These are phyloP conservation scores for Lentithecium fluviatile DNA, from an alignment of 495 filamentous ascomycete species.

Conservation along the genomic window DNA sequence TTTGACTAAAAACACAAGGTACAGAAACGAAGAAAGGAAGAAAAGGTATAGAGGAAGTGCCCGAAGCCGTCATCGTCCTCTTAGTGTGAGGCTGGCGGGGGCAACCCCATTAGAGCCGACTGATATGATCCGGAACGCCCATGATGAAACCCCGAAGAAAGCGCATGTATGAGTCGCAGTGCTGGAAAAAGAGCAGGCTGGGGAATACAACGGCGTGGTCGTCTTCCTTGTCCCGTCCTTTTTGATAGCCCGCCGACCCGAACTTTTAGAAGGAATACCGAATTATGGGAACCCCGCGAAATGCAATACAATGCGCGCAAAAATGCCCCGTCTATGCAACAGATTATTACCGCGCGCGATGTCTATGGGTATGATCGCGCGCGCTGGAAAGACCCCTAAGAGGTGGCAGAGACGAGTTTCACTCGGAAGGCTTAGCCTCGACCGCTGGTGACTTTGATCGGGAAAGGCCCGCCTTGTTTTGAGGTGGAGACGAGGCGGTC, in stretches of 20 bases:
- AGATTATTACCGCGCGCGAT: slow-evolving; percentile 35
- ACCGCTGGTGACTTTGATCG: slow-evolving; percentile 51
- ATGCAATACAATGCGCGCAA: slow-evolving; percentile 37
- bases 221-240: slow-evolving; percentile 4
- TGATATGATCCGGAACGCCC: neutral
- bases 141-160: neutral
- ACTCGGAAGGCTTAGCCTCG: slow-evolving; percentile 34
- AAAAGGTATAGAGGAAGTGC: slow-evolving; percentile 4
- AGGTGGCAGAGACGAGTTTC: slow-evolving; percentile 19
- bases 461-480: slow-evolving; percentile 55
- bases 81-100: neutral
- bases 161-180: neutral
- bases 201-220: neutral
- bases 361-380: slow-evolving; percentile 27
- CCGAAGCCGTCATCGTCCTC: neutral
- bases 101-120: neutral
- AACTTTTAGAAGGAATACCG: slow-evolving; percentile 28
- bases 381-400: slow-evolving; percentile 24
- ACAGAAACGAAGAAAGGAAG: slow-evolving; percentile 20
- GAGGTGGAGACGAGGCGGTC: slow-evolving; percentile 56
- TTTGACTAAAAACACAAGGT: slow-evolving; percentile 10
- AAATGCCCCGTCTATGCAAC: slow-evolving; percentile 39
- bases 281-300: slow-evolving; percentile 29
- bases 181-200: neutral
- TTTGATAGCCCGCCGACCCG: slow-evolving; percentile 11